These are phyloP conservation scores for Microbotryum lychnidis-dioicae DNA, from an alignment of 1,284 basidiomycete genomes.

Conservation along the genomic window DNA sequence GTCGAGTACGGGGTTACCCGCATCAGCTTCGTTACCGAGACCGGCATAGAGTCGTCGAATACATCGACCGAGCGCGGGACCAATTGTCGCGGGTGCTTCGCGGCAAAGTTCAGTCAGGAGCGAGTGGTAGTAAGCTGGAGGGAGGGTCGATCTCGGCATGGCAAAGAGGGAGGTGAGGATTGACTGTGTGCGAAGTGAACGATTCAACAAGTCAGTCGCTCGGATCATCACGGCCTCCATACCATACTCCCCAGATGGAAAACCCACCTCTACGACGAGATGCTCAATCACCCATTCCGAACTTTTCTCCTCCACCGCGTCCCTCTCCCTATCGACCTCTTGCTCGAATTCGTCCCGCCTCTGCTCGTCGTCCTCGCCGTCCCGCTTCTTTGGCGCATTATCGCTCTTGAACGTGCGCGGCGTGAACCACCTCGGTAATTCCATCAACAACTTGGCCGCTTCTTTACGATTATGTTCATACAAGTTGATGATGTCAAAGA, in stretches of 20 bases:
- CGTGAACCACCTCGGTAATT: slow-evolving; percentile 76
- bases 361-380: slow-evolving; percentile 43
- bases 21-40: slow-evolving; percentile 54
- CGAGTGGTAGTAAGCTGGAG: slow-evolving; percentile 75
- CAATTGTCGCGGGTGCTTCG: slow-evolving; percentile 78
- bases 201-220: background rate
- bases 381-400: slow-evolving; percentile 43
- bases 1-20: slow-evolving; percentile 50
- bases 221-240: too few relatives aligned
- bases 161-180: slow-evolving; percentile 67
- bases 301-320: slow-evolving; percentile 16
- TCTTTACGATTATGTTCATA: slow-evolving; percentile 97
- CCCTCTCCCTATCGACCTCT: background rate
- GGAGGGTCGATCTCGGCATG: slow-evolving; percentile 67
- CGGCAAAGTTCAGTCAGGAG: slow-evolving; percentile 92
- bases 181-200: slow-evolving; percentile 29
- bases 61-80: slow-evolving; percentile 90
- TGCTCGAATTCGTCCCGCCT: slow-evolving; percentile 26
- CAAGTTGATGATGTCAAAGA: slow-evolving; percentile 79
- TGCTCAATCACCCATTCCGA: slow-evolving; percentile 62
- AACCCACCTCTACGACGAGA: slow-evolving; percentile 61
- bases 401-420: slow-evolving; percentile 61
- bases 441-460: slow-evolving; percentile 74
- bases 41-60: slow-evolving; percentile 74
- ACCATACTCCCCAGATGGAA: background rate